A percentile compares a stretch with the other conserved stretches of the same genome.
Evolutionary conservation across 2,329 filamentous ascomycete genomes (phyloP).

Genomic region (Xylaria sp.): DNA sequence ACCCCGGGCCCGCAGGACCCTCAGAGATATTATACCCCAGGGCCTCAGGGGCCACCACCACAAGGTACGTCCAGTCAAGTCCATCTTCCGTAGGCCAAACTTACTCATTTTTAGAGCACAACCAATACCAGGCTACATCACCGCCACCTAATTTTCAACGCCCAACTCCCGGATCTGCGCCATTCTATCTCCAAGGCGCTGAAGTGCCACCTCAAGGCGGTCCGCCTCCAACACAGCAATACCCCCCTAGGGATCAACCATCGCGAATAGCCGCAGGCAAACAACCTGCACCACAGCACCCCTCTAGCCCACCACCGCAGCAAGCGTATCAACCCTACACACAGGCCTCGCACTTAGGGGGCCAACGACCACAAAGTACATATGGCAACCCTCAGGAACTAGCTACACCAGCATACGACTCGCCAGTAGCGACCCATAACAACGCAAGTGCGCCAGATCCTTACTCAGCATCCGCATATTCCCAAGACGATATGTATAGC

Average conservation of each 20-base stretch:
- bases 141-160: constrained; percentile 62
- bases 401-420: constrained; percentile 78
- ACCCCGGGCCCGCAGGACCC: constrained; percentile 60
- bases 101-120: constrained; percentile 45
- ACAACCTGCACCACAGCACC: constrained; percentile 57
- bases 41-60: constrained; percentile 49
- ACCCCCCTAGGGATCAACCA: constrained; percentile 58
- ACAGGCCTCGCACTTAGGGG: constrained; percentile 50
- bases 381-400: constrained; percentile 78
- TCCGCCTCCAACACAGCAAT: constrained; percentile 47
- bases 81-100: constrained; percentile 23
- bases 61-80: constrained; percentile 45
- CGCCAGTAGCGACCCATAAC: constrained; percentile 65
- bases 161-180: constrained; percentile 58
- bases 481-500: constrained; percentile 52
- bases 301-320: constrained; percentile 54
- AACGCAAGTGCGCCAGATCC: constrained; percentile 43
- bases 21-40: constrained; percentile 72
- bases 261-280: constrained; percentile 55
- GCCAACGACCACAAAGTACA: constrained; percentile 68
- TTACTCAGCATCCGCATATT: constrained; percentile 55
- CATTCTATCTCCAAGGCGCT: constrained; percentile 69
- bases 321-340: constrained; percentile 53
- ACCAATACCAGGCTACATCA: constrained; percentile 54
- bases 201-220: constrained; percentile 54